Conservation (phyloP, 495 filamentous ascomycete species). For the Daldinia loculata region DNA sequence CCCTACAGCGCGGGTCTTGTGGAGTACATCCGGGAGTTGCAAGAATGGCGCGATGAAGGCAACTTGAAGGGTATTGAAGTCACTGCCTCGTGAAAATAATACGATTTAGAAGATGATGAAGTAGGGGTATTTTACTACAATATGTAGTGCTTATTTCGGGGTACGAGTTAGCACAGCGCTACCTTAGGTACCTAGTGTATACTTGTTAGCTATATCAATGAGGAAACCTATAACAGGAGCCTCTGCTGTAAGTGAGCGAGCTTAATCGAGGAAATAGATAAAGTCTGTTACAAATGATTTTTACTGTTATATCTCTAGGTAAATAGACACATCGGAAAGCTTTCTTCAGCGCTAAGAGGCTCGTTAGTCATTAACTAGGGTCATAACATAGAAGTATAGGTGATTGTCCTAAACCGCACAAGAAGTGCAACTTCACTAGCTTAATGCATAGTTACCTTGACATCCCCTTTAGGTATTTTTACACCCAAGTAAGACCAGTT, state of each 20-base stretch:
- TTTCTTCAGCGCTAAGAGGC: background rate
- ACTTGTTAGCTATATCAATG: background rate
- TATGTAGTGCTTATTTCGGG: background rate
- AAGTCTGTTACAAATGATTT: background rate
- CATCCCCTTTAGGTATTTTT: background rate
- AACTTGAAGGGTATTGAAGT: constrained; percentile 38
- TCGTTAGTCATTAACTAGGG: background rate
- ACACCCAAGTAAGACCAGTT: background rate
- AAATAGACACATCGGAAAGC: background rate
- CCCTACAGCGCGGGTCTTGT: constrained; percentile 45
- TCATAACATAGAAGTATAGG: background rate
- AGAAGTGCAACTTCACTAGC: background rate
- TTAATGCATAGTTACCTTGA: background rate
- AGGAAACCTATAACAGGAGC: background rate
- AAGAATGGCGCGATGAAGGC: constrained; percentile 50
- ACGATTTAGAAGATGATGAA: background rate
- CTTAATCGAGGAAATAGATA: no score
- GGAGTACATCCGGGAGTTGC: constrained; percentile 49
- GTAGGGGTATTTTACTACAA: background rate
- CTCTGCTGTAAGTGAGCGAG: no score
- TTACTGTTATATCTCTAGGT: background rate
- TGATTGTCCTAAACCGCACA: background rate
- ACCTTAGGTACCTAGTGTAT: no score
- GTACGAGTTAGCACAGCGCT: background rate
- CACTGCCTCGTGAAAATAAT: constrained; percentile 5